phyloP scores from a whole-genome alignment of 108 stramenopile genomes.

The Epipyxis sp. region DNA sequence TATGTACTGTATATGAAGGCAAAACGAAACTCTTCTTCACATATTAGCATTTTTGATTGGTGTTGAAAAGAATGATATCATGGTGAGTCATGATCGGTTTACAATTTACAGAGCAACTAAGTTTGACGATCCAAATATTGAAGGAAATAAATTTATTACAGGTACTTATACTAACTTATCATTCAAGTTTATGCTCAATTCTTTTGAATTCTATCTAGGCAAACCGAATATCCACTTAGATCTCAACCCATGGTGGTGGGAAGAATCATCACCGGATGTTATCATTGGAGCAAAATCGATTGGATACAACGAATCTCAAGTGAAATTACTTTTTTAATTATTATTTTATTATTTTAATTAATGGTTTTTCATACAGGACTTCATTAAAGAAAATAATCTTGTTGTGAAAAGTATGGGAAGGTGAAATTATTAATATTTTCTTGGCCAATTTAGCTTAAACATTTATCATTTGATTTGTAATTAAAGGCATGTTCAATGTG shows the following conservation, averaged over 20 bases:
- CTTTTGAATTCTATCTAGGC: no score
- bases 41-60: not conserved
- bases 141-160: not conserved
- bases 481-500: constrained; percentile 19
- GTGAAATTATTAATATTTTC: no score
- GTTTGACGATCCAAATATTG: not conserved
- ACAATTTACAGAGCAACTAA: constrained; percentile 9
- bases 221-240: constrained; percentile 1
- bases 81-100: constrained; percentile 24
- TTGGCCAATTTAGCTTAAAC: no score
- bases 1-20: not conserved
- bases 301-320: not conserved
- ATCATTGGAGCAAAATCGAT: not conserved
- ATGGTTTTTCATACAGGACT: not conserved
- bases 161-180: no score
- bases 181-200: no score
- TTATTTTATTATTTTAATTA: no score
- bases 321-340: not conserved
- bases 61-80: not conserved
- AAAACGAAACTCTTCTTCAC: not conserved
- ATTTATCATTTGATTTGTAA: no score
- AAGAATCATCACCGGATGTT: not conserved
- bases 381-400: not conserved
- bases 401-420: not conserved
- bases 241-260: constrained; percentile 18